phyloP scores from a whole-genome alignment of 2,329 filamentous ascomycete genomes.

The Hypoxylon sp. region DNA sequence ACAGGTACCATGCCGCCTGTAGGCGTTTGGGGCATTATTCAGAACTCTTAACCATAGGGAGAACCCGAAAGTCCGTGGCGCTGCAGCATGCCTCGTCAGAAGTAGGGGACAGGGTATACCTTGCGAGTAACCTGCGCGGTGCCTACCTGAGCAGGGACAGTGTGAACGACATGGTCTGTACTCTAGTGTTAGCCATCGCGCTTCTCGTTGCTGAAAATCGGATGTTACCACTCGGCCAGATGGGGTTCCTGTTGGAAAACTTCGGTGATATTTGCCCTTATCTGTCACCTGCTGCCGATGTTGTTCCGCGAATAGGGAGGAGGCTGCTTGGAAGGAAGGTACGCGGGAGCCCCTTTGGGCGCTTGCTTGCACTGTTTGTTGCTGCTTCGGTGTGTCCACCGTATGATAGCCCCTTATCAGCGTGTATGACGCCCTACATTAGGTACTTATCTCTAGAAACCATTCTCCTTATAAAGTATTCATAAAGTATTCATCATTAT shows the following conservation, averaged over 20 bases:
- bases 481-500: too few species aligned
- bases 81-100: slow-evolving; percentile 6
- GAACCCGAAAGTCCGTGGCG: background rate
- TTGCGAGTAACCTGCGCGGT: slow-evolving; percentile 23
- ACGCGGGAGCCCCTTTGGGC: background rate
- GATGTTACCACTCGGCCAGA: slow-evolving; percentile 26
- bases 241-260: background rate
- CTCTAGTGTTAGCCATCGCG: slow-evolving; percentile 2
- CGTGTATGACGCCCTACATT: background rate
- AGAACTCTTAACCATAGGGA: background rate
- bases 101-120: slow-evolving; percentile 7
- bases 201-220: background rate
- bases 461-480: too few species aligned
- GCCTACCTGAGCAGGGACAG: slow-evolving; percentile 13
- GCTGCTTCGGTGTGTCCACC: background rate
- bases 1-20: slow-evolving; percentile 21
- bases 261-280: background rate
- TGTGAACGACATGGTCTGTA: slow-evolving; percentile 9
- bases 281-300: background rate
- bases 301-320: background rate
- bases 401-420: background rate
- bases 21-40: slow-evolving; percentile 14
- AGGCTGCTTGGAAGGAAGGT: background rate
- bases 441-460: too few species aligned
- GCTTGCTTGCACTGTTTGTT: background rate